phyloP scores from a whole-genome alignment of 345 rosid species.

The Lepidium didymum region DNA sequence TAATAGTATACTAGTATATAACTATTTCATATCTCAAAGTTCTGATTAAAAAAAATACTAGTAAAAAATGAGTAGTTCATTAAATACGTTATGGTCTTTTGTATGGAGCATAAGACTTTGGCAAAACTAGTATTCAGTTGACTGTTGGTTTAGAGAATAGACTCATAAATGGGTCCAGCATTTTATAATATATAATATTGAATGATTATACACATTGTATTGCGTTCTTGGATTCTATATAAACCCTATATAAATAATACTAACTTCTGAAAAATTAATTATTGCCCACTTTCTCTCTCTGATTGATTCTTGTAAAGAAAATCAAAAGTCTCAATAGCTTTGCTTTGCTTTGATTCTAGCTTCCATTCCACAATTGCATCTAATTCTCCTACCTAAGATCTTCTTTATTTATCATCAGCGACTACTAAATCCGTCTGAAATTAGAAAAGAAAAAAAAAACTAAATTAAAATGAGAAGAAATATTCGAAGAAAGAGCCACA shows the following conservation, averaged over 20 bases:
- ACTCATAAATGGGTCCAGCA: slow-evolving; percentile 22
- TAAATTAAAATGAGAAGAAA: not conserved
- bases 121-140: slow-evolving; percentile 5
- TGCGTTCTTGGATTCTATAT: slow-evolving; percentile 25
- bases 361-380: slow-evolving; percentile 46
- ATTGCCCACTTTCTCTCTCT: slow-evolving; percentile 15
- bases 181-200: not conserved
- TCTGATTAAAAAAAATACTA: not conserved
- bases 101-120: not conserved
- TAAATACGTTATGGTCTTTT: slow-evolving; percentile 5
- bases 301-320: slow-evolving; percentile 23
- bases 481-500: not conserved
- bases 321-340: slow-evolving; percentile 11
- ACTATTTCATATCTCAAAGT: not conserved
- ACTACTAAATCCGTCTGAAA: not conserved
- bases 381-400: slow-evolving; percentile 35
- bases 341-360: slow-evolving; percentile 33
- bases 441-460: not conserved
- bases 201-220: not conserved
- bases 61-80: not conserved
- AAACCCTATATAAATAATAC: slow-evolving; percentile 26
- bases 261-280: slow-evolving; percentile 10
- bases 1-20: not conserved
- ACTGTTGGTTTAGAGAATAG: slow-evolving; percentile 6
- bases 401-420: slow-evolving; percentile 5